phyloP scores from a whole-genome alignment of 768 basidiomycete species.

The Porphyrellus cyaneotinctus region DNA sequence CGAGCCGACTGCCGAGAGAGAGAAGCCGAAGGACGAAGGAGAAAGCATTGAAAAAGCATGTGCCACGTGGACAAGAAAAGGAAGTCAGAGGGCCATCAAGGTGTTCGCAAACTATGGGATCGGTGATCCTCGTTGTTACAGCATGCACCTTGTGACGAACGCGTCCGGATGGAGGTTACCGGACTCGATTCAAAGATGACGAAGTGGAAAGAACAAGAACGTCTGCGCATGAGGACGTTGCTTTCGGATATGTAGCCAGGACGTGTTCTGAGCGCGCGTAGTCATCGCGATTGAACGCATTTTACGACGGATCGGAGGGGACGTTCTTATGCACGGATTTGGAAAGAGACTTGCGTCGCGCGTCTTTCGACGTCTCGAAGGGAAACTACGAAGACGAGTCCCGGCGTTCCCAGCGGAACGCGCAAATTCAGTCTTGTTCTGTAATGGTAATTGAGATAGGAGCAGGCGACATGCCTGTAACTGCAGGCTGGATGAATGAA shows the following conservation, averaged over 20 bases:
- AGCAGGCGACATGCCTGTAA: neutral
- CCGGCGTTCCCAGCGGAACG: neutral
- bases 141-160: constrained; percentile 7
- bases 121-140: constrained; percentile 15
- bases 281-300: constrained; percentile 10
- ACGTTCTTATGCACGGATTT: neutral
- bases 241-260: neutral
- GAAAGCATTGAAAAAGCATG: neutral
- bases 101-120: constrained; percentile 3
- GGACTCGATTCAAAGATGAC: neutral
- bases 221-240: neutral
- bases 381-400: neutral
- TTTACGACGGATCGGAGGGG: neutral
- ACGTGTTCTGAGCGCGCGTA: constrained; percentile 6
- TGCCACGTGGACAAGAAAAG: constrained; percentile 4
- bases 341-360: constrained; percentile 9
- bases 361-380: neutral
- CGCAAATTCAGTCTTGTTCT: neutral
- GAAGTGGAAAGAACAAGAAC: neutral
- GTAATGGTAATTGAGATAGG: constrained; percentile 3
- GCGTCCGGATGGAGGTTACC: neutral
- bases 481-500: constrained; percentile 1
- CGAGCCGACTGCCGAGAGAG: constrained; percentile 3
- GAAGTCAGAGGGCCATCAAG: neutral
- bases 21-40: neutral